phyloP scores from a whole-genome alignment of 352 stramenopile genomes.

The Globisporangium recalcitrans region DNA sequence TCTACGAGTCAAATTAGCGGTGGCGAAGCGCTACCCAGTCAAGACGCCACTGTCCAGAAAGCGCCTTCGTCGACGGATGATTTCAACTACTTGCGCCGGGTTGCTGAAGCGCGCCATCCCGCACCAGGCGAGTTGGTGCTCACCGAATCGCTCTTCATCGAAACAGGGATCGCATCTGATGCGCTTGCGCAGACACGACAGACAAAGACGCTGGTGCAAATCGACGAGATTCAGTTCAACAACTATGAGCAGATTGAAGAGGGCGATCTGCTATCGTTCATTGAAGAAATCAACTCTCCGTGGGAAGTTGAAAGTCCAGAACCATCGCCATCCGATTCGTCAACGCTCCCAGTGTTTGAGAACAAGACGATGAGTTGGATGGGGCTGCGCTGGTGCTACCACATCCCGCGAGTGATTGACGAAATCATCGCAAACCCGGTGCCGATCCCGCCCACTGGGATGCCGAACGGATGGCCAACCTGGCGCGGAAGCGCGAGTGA shows the following conservation, averaged over 20 bases:
- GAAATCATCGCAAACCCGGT: constrained; percentile 52
- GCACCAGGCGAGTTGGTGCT: constrained; percentile 62
- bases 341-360: constrained; percentile 24
- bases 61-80: constrained; percentile 33
- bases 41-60: not conserved
- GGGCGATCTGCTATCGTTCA: constrained; percentile 33
- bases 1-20: not conserved
- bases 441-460: constrained; percentile 49
- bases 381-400: constrained; percentile 78
- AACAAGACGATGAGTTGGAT: constrained; percentile 69
- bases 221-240: constrained; percentile 25
- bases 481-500: constrained; percentile 39
- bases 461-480: constrained; percentile 55
- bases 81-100: constrained; percentile 48
- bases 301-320: constrained; percentile 34
- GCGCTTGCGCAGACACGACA: not conserved
- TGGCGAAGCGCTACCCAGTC: not conserved
- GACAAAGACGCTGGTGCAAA: constrained; percentile 9
- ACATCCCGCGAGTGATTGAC: constrained; percentile 51
- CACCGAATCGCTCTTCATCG: constrained; percentile 55
- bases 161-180: constrained; percentile 34
- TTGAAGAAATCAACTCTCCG: constrained; percentile 51
- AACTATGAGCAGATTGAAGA: constrained; percentile 18
- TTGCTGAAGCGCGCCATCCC: constrained; percentile 43
- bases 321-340: constrained; percentile 12